Conservation (phyloP, 2,329 filamentous ascomycete species). For the Penicillium carneum region DNA sequence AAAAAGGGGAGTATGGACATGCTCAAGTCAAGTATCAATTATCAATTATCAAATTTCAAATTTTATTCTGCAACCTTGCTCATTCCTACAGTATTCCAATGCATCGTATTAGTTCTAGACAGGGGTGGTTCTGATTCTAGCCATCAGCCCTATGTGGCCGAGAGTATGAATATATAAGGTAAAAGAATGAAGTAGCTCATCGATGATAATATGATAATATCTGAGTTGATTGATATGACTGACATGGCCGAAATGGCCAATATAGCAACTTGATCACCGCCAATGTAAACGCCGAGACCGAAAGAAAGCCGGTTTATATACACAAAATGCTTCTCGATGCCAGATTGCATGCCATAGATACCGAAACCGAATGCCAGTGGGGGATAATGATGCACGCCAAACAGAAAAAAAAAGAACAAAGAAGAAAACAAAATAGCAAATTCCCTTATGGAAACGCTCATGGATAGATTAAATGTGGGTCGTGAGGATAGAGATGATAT, state of each 20-base stretch:
- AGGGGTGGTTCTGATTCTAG: background rate
- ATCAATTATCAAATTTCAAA: background rate
- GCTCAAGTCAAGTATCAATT: background rate
- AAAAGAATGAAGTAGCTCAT: background rate
- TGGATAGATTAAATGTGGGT: slow-evolving; percentile 1
- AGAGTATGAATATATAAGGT: background rate
- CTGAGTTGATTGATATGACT: background rate
- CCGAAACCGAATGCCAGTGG: slow-evolving; percentile 16
- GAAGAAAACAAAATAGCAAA: background rate
- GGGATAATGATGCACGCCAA: slow-evolving; percentile 16
- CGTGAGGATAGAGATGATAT: background rate
- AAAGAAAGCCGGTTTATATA: slow-evolving; percentile 19
- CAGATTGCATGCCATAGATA: slow-evolving; percentile 13
- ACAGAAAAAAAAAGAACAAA: slow-evolving; percentile 5
- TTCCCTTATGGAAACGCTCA: slow-evolving; percentile 21
- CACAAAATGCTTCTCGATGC: slow-evolving; percentile 23
- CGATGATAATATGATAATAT: slow-evolving; percentile 1
- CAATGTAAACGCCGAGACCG: slow-evolving; percentile 15
- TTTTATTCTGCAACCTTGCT: background rate
- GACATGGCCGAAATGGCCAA: background rate
- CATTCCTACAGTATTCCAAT: background rate
- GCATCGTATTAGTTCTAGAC: background rate
- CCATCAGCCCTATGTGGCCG: background rate
- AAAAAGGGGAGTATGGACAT: slow-evolving; percentile 3
- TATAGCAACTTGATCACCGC: background rate